Evolutionary conservation across 1,284 basidiomycete species (phyloP).

Genomic region (Hortiboletus rubellus): DNA sequence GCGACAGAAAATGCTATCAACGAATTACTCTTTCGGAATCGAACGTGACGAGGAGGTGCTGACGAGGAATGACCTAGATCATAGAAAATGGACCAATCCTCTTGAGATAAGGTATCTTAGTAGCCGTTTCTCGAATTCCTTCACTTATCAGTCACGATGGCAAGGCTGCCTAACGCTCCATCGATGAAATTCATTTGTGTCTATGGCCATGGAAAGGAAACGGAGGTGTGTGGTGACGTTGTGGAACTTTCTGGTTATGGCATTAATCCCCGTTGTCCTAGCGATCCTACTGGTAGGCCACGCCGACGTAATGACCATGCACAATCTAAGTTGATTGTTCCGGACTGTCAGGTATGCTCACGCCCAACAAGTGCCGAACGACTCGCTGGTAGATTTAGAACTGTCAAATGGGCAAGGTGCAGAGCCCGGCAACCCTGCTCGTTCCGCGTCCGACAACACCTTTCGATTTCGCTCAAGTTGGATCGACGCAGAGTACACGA

Average conservation of each 20-base stretch:
- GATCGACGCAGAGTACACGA: constrained; percentile 83
- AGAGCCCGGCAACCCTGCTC: constrained; percentile 46
- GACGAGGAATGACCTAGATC: constrained; percentile 67
- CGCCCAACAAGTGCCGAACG: constrained; percentile 69
- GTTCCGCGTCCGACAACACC: constrained; percentile 57
- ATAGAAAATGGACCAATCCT: constrained; percentile 93
- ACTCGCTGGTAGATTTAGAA: constrained; percentile 49
- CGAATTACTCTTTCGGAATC: constrained; percentile 93
- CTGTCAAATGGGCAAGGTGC: constrained; percentile 39
- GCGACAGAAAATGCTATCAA: constrained; percentile 78
- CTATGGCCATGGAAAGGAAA: constrained; percentile 96
- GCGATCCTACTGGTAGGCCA: constrained; percentile 73
- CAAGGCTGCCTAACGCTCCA: constrained; percentile 85
- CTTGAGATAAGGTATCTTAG: constrained; percentile 73
- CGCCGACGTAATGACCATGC: background rate
- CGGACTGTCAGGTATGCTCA: constrained; percentile 60
- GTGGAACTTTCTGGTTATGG: background rate
- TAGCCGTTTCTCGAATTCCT: background rate
- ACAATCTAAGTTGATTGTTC: background rate
- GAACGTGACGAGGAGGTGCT: constrained; percentile 74
- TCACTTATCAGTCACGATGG: background rate
- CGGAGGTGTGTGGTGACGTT: constrained; percentile 61
- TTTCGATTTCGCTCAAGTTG: constrained; percentile 58
- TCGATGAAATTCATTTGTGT: constrained; percentile 93
- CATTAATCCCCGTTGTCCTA: constrained; percentile 27